These are phyloP conservation scores for Verticillium albo-atrum DNA, from an alignment of 2,329 filamentous ascomycete species.

Conservation along the genomic window DNA sequence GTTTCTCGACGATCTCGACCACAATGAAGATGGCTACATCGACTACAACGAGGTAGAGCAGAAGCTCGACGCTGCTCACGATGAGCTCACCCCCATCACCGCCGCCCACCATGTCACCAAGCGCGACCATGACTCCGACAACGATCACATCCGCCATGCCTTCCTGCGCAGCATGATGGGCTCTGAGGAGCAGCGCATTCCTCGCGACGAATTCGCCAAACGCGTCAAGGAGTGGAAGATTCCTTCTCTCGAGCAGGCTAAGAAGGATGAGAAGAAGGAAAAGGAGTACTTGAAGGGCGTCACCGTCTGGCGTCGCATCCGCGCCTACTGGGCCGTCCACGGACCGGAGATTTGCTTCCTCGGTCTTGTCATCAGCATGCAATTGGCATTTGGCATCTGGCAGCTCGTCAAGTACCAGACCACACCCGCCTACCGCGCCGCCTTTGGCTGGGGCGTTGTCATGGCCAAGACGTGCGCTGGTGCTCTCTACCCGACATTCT, in stretches of 20 bases:
- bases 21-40: conserved; percentile 45
- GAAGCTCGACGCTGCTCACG: conserved; percentile 48
- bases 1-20: conserved; percentile 49
- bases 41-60: conserved; percentile 47
- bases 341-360: conserved; percentile 48
- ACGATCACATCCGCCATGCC: conserved; percentile 37
- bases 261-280: conserved; percentile 40
- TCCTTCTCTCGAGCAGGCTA: conserved; percentile 40
- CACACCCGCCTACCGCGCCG: conserved; percentile 36
- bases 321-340: conserved; percentile 52
- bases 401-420: conserved; percentile 49
- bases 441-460: conserved; percentile 52
- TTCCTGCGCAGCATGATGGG: conserved; percentile 49
- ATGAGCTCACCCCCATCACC: conserved; percentile 42
- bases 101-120: conserved; percentile 40
- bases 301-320: conserved; percentile 36
- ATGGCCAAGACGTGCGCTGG: conserved; percentile 52
- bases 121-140: conserved; percentile 20
- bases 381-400: conserved; percentile 50
- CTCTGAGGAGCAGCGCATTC: conserved; percentile 34
- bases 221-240: conserved; percentile 41
- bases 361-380: conserved; percentile 38
- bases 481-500: conserved; percentile 51
- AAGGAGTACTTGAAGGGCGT: conserved; percentile 41
- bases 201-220: conserved; percentile 39